These are phyloP conservation scores for Auricularia cornea DNA, from an alignment of 768 basidiomycete species.

Conservation along the genomic window DNA sequence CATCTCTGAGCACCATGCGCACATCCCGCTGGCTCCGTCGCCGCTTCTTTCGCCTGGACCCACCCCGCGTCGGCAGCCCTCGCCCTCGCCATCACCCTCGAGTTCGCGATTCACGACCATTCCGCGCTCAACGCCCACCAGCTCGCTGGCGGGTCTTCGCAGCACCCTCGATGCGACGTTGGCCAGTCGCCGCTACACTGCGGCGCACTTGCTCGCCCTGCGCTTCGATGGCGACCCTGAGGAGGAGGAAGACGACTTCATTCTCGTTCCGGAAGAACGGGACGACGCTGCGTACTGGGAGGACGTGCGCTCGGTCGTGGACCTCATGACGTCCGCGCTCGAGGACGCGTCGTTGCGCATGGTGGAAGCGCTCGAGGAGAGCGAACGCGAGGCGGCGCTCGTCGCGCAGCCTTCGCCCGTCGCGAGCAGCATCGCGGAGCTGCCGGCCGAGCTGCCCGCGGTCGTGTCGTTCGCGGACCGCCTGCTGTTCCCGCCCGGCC, in stretches of 20 bases:
- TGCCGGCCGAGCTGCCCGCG: background rate
- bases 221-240: slow-evolving; percentile 40
- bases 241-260: slow-evolving; percentile 31
- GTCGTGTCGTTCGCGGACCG: background rate
- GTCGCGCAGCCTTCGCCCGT: background rate
- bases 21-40: slow-evolving; percentile 26
- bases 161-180: slow-evolving; percentile 57
- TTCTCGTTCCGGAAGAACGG: background rate
- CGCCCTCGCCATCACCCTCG: slow-evolving; percentile 13
- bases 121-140: slow-evolving; percentile 52
- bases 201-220: slow-evolving; percentile 70
- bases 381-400: slow-evolving; percentile 27
- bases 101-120: slow-evolving; percentile 57
- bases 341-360: slow-evolving; percentile 57
- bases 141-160: slow-evolving; percentile 56
- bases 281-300: slow-evolving; percentile 81
- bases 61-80: slow-evolving; percentile 15
- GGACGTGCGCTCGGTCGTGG: slow-evolving; percentile 69
- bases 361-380: slow-evolving; percentile 46
- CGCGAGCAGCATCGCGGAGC: background rate
- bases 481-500: background rate
- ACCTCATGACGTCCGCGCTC: slow-evolving; percentile 56
- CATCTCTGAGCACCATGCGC: background rate
- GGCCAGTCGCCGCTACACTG: slow-evolving; percentile 66
- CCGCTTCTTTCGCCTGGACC: slow-evolving; percentile 24